Evolutionary conservation across 768 basidiomycete genomes (phyloP).

Genomic region (Tylopilus intermedius): DNA sequence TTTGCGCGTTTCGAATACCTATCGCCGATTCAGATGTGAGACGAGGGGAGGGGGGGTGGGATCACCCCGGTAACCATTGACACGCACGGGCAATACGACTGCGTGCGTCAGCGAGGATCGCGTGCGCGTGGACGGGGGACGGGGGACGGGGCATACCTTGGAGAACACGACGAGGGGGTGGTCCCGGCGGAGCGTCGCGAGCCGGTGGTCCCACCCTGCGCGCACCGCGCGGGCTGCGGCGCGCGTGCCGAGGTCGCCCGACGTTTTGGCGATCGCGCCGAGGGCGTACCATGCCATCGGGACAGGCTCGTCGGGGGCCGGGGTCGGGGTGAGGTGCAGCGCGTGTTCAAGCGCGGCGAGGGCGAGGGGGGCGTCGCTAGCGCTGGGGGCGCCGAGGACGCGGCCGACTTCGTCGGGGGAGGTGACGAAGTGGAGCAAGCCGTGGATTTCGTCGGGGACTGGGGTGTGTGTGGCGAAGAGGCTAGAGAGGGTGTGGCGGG

Average conservation of each 20-base stretch:
- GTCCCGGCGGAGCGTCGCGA: conserved; percentile 39
- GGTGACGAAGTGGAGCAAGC: conserved; percentile 63
- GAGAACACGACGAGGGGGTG: conserved; percentile 76
- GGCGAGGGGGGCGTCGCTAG: conserved; percentile 19
- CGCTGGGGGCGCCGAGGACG: conserved; percentile 15
- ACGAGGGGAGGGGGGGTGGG: too few relatives aligned
- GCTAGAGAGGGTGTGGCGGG: conserved; percentile 14
- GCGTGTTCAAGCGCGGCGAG: conserved; percentile 29
- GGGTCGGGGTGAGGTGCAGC: too few relatives aligned
- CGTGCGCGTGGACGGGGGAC: too few relatives aligned
- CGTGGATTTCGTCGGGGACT: conserved; percentile 57
- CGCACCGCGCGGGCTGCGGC: conserved; percentile 28
- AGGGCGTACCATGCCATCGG: conserved; percentile 53
- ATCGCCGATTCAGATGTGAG: not conserved
- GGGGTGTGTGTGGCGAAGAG: conserved; percentile 33
- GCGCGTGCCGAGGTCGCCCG: conserved; percentile 14
- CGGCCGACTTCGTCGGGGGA: conserved; percentile 28
- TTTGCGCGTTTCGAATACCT: conserved; percentile 32
- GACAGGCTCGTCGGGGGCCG: conserved; percentile 39
- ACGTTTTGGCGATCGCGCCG: conserved; percentile 22
- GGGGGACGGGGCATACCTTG: conserved; percentile 44
- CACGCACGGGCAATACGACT: conserved; percentile 67
- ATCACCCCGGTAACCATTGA: conserved; percentile 10
- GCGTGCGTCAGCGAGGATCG: not conserved
- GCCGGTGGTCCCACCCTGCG: conserved; percentile 33